Evolutionary conservation across 805 yeast genomes (phyloP).

Genomic region (Kluyveromyces aestuarii): DNA sequence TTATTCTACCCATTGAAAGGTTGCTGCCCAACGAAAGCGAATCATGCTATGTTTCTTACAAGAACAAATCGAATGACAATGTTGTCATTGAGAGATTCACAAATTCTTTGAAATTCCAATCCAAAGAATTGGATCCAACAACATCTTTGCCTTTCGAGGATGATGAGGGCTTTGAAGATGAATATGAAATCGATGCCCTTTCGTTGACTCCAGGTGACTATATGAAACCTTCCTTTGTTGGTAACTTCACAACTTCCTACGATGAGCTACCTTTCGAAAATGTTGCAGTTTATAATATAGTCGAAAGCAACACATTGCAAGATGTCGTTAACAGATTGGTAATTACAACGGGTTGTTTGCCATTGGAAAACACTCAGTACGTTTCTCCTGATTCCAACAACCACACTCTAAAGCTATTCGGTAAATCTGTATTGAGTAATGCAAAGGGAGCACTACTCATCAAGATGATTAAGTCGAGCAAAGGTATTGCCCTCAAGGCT

Average conservation of each 20-base stretch:
- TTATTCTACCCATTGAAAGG: constrained; percentile 62
- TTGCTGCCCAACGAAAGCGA: constrained; percentile 66
- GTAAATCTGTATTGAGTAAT: constrained; percentile 45
- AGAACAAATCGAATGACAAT: constrained; percentile 40
- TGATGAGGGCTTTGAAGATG: constrained; percentile 86
- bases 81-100: constrained; percentile 45
- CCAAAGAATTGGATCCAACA: constrained; percentile 70
- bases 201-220: constrained; percentile 71
- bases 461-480: constrained; percentile 45
- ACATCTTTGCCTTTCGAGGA: constrained; percentile 57
- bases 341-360: constrained; percentile 48
- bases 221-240: constrained; percentile 65
- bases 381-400: constrained; percentile 46
- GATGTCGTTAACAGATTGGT: constrained; percentile 51
- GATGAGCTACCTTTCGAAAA: constrained; percentile 62
- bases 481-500: constrained; percentile 44
- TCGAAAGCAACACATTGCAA: constrained; percentile 37
- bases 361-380: constrained; percentile 64
- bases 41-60: constrained; percentile 68
- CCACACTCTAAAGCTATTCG: constrained; percentile 74
- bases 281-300: constrained; percentile 58
- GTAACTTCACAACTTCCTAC: constrained; percentile 63
- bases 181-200: constrained; percentile 81
- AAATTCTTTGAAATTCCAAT: constrained; percentile 61
- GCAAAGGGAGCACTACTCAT: constrained; percentile 40